A percentile compares a stretch with the other conserved stretches of the same genome.
Conservation (phyloP, 352 stramenopile species). For the Pilasporangium apinafurcum region DNA sequence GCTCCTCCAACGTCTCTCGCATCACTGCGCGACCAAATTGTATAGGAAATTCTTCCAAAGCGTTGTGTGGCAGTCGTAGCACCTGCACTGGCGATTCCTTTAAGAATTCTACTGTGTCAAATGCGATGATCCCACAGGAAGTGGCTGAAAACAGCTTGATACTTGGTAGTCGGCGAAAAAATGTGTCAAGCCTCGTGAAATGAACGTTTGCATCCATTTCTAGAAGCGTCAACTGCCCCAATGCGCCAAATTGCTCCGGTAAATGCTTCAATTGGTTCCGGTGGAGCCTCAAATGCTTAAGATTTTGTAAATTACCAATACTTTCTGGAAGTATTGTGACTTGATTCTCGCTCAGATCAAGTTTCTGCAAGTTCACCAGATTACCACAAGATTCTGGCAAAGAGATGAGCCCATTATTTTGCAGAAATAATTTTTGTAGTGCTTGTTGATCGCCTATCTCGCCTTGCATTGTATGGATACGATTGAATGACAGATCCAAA, state of each 20-base stretch:
- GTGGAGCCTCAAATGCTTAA: constrained; percentile 27
- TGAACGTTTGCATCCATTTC: constrained; percentile 36
- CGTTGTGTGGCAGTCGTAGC: constrained; percentile 33
- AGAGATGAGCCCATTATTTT: constrained; percentile 30
- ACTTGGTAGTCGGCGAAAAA: constrained; percentile 23
- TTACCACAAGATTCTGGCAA: constrained; percentile 36
- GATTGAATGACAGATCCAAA: constrained; percentile 52
- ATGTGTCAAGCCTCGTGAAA: constrained; percentile 23
- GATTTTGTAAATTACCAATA: constrained; percentile 27
- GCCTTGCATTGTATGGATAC: constrained; percentile 20
- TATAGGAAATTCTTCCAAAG: constrained; percentile 31
- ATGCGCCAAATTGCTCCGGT: constrained; percentile 26
- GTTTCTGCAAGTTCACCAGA: constrained; percentile 24
- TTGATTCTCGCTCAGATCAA: constrained; percentile 33
- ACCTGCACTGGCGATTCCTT: constrained; percentile 27
- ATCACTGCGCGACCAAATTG: constrained; percentile 25
- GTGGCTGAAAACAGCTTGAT: constrained; percentile 25
- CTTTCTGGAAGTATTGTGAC: constrained; percentile 29
- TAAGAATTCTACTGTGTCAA: constrained; percentile 40
- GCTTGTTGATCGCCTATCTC: constrained; percentile 31
- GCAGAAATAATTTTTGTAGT: constrained; percentile 25
- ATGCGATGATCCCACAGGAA: constrained; percentile 30
- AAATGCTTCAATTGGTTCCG: constrained; percentile 41
- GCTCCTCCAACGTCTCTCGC: constrained; percentile 38
- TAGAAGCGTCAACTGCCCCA: constrained; percentile 16